Percentiles rank a stretch among this genome's conserved stretches.
Evolutionary conservation across 1,284 basidiomycete species (phyloP).

Genomic region (Schizophyllum amplum): DNA sequence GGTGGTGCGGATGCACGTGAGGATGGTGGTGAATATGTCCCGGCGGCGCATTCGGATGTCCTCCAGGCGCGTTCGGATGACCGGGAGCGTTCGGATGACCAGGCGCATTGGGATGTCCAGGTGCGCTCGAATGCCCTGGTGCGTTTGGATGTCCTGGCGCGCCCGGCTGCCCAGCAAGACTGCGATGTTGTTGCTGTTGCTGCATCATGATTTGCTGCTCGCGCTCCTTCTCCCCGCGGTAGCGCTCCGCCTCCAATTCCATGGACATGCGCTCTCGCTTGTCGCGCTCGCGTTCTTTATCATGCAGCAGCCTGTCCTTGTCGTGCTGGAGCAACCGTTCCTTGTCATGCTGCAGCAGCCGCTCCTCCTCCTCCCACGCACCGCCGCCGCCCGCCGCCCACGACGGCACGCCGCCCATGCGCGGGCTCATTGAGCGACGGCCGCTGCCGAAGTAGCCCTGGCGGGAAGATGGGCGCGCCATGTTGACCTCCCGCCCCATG

Average conservation of each 20-base stretch:
- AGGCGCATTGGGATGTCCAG: not conserved
- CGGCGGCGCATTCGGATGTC: slow-evolving; percentile 7
- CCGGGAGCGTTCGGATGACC: slow-evolving; percentile 1
- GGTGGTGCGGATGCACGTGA: slow-evolving; percentile 11
- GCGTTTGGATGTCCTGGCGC: not conserved
- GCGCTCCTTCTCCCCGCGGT: not conserved
- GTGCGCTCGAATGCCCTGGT: not conserved
- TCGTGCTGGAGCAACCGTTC: not conserved
- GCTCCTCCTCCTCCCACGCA: slow-evolving; percentile 3
- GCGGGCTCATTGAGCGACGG: not conserved
- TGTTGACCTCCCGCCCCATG: not conserved
- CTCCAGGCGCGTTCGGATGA: slow-evolving; percentile 9
- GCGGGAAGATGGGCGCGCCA: not conserved
- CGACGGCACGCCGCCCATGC: not conserved
- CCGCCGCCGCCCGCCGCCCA: no score
- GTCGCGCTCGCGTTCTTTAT: slow-evolving; percentile 14
- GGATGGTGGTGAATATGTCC: slow-evolving; percentile 14
- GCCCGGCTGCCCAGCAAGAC: not conserved
- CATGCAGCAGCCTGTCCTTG: slow-evolving; percentile 2
- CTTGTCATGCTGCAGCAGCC: not conserved
- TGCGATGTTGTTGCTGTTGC: slow-evolving; percentile 11
- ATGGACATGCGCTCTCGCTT: slow-evolving; percentile 15
- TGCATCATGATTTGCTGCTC: slow-evolving; percentile 17
- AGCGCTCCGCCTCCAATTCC: not conserved
- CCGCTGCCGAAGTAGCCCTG: not conserved